Base-by-base conservation (phyloP, 2,329 filamentous ascomycete species). In the Coleophoma eucalyptorum region DNA sequence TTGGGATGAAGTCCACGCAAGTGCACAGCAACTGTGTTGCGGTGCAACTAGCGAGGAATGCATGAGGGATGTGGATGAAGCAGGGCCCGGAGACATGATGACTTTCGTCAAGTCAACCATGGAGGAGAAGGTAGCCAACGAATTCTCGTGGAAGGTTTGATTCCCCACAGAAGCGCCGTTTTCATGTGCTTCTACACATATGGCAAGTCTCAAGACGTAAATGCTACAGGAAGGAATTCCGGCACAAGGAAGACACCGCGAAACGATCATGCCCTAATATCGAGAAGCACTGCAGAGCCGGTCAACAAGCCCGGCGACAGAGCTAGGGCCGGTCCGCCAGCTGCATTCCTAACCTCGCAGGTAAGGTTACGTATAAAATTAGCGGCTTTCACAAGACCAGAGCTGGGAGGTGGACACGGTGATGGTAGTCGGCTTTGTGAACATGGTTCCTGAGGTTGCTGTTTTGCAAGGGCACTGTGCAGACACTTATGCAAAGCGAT, bases 1-100 rank as follows among this genome's bases (percentile, higher is more conserved):
- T 56, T 97, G 92, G 90, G 81, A 90, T 50, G 72, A 77, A 41
- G 81, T 88, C 16, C 81, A 84, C 57, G 77, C 84, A 54, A 72
- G 76, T 42, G 90, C 87, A 33, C 77, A 83, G 62, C 70, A 72
- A 37, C 75, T 86, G 44, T 96, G 91, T 67, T 86, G 74, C 52
- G 61, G 65, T 15, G 46, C 33, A 41, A 58, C 45, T 31, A 60
- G 57, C 42, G 60, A 54, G 15, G 54, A 58, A 31, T 46, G 41
- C 13, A 62, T 63, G 59, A 54, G 56, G 60, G 49, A 65, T 63
- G 48, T 67, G 67, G 49, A 68, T 46, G 79, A 78, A 52, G 69
- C 74, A 65, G 63, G 11, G 2, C 66, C 65, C 57, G 69, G 68
- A 46, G 70, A 72, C 57, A 69, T 87, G 65, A 78, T 76, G 60